Base-by-base conservation (phyloP, 108 stramenopile genomes). In the Aurantiochytrium sp. region DNA sequence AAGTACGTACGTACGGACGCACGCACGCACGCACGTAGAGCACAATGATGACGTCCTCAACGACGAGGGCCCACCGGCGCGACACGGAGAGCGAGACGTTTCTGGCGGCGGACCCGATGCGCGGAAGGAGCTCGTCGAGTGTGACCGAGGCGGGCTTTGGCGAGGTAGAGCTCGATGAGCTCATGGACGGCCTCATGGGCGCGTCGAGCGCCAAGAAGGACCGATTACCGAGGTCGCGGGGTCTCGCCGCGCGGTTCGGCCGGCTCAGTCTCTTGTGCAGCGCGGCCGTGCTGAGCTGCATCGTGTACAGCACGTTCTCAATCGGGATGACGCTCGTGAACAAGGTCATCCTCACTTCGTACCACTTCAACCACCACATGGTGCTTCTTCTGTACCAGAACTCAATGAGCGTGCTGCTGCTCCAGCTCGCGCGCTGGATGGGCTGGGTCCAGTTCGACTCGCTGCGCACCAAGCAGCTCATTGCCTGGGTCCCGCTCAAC, bases 401-500 rank as follows among this genome's bases (percentile, higher is more conserved):
- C 24, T 55, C 95, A 55, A 91, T 95, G 34, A 96, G 96, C 4
- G 69, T 94, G 30, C 91, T 91, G 52, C 93, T 96, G 30, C 94
- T 95, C 50, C 52, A 89, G 36, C 93, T 91, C 91, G 93, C 92
- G 54, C 59, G 55, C 27, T 81, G 45, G 39, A 48, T 41, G 42
- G 73, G 73, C 42, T 81, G 39, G 39, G 69, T 94, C 85, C 87
- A 90, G 52, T 94, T 94, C 94, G 94, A 97, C 0, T 93, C 96
- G n/a, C 96, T 96, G 87, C 94, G 96, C 21, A 95, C 97, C 69
- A 92, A 93, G 37, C 37, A 92, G 54, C 88, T 73, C 37, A 94
- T 95, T 4, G 96, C 95, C 8, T 99, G 99, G 99, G 94, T 96
- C n/a, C 99, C 99, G 12, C 96, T 99, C 54, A 98, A 98, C 89